Percentiles rank a stretch among this genome's conserved stretches.
These are phyloP conservation scores for Ascochyta fabae DNA, from an alignment of 2,329 filamentous ascomycete species.

Conservation along the genomic window DNA sequence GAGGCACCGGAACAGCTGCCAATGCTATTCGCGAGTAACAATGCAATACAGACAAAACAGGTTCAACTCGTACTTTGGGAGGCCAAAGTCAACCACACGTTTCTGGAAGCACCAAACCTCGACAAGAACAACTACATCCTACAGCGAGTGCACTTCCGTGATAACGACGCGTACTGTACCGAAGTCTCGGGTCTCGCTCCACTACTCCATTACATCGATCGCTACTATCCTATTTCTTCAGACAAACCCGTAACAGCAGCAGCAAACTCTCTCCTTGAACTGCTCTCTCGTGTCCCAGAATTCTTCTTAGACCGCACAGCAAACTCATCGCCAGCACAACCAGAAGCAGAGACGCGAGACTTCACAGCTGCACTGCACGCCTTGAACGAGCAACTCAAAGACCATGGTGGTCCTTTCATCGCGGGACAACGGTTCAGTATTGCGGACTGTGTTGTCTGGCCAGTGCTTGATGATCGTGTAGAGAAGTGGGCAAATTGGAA, in stretches of 20 bases:
- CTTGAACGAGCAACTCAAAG: slow-evolving; percentile 30
- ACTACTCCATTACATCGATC: slow-evolving; percentile 46
- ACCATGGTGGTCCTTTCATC: slow-evolving; percentile 34
- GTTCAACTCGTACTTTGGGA: slow-evolving; percentile 43
- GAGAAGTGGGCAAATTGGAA: slow-evolving; percentile 32
- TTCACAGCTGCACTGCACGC: slow-evolving; percentile 23
- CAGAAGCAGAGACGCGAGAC: not conserved
- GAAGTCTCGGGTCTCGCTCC: slow-evolving; percentile 33
- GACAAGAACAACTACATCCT: slow-evolving; percentile 13
- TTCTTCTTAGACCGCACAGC: slow-evolving; percentile 25
- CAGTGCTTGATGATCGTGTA: slow-evolving; percentile 36
- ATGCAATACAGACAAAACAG: slow-evolving; percentile 38
- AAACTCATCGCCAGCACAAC: slow-evolving; percentile 4
- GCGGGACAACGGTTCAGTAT: slow-evolving; percentile 40
- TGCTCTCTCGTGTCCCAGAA: slow-evolving; percentile 20
- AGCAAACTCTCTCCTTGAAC: slow-evolving; percentile 30
- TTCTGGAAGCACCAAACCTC: slow-evolving; percentile 26
- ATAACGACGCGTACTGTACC: slow-evolving; percentile 44
- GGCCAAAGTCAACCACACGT: slow-evolving; percentile 28
- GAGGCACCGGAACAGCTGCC: slow-evolving; percentile 40
- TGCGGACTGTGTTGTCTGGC: slow-evolving; percentile 46
- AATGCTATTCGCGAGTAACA: slow-evolving; percentile 48
- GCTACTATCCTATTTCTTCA: slow-evolving; percentile 34
- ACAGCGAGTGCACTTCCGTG: slow-evolving; percentile 40
- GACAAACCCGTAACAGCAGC: slow-evolving; percentile 23